A percentile compares a stretch with the other conserved stretches of the same genome.
These are phyloP conservation scores for Globisporangium carolinianum DNA, from an alignment of 352 stramenopile genomes.

Conservation along the genomic window DNA sequence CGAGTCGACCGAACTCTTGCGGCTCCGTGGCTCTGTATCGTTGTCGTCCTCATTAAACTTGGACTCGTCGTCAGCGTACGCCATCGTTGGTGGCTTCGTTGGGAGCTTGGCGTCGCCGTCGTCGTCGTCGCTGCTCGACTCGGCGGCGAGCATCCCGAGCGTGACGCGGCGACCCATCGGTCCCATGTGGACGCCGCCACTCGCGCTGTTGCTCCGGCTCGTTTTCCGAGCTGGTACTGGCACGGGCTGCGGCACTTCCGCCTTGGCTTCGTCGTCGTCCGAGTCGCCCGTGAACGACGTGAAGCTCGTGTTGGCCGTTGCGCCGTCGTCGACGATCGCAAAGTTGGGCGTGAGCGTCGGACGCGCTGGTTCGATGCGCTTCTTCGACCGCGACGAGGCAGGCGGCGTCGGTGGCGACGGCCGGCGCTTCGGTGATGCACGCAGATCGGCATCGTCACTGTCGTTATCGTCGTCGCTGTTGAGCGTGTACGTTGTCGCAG, in stretches of 20 bases:
- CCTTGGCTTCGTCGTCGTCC: constrained; percentile 67
- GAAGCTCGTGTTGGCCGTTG: constrained; percentile 70
- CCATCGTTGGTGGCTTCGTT: constrained; percentile 37
- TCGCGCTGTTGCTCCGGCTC: constrained; percentile 23
- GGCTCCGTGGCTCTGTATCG: constrained; percentile 7
- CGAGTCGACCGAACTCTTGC: constrained; percentile 74
- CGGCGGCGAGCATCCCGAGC: constrained; percentile 54
- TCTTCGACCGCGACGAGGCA: background rate
- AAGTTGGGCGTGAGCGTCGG: constrained; percentile 57
- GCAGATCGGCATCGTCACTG: constrained; percentile 3
- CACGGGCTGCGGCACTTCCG: constrained; percentile 48
- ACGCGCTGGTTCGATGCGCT: constrained; percentile 4
- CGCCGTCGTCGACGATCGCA: constrained; percentile 44
- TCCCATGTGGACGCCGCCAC: constrained; percentile 40
- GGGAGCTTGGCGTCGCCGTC: constrained; percentile 39
- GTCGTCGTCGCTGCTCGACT: constrained; percentile 77
- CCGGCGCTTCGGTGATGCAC: constrained; percentile 12
- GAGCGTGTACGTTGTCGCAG: constrained; percentile 1
- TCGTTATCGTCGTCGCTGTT: constrained; percentile 7
- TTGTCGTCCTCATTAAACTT: constrained; percentile 9
- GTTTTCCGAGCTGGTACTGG: constrained; percentile 29
- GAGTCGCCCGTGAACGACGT: constrained; percentile 80
- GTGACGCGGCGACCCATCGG: constrained; percentile 64
- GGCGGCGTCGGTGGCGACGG: constrained; percentile 20
- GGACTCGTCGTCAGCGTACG: constrained; percentile 35